Conservation (phyloP, 306 rosid genomes). For the Citrullus amarus region DNA sequence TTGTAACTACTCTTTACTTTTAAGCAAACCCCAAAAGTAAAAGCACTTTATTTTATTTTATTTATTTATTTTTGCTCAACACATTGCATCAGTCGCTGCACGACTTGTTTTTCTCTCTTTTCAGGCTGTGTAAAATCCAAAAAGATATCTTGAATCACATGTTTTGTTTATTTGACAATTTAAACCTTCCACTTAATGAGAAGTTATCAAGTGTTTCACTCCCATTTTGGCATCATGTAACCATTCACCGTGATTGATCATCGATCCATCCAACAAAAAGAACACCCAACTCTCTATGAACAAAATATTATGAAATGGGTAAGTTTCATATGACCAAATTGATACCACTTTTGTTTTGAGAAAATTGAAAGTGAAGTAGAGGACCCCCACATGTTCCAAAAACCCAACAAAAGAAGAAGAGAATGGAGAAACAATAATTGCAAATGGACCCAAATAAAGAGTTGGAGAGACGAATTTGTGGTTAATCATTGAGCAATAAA, state of each 20-base stretch:
- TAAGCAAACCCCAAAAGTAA: constrained; percentile 5
- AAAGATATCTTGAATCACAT: constrained; percentile 1
- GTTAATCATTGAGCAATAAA: neutral
- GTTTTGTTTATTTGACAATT: neutral
- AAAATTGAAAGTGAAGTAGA: neutral
- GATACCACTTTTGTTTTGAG: neutral
- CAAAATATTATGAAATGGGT: neutral
- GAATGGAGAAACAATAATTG: neutral
- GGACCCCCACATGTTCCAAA: neutral
- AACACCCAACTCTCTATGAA: too few relatives aligned
- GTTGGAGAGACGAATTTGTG: neutral
- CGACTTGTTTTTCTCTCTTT: neutral
- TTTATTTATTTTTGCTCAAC: neutral
- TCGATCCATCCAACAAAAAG: too few relatives aligned
- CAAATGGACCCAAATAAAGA: neutral
- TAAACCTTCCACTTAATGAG: neutral
- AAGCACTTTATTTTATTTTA: neutral
- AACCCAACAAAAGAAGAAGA: neutral
- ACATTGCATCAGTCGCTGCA: neutral
- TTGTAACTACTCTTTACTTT: neutral
- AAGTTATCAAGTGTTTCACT: neutral
- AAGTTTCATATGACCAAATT: neutral
- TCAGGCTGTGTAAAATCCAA: constrained; percentile 6
- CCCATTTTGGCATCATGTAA: neutral
- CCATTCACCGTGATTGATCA: too few relatives aligned